phyloP scores from a whole-genome alignment of 345 rosid species.

The Abelmoschus esculentus region DNA sequence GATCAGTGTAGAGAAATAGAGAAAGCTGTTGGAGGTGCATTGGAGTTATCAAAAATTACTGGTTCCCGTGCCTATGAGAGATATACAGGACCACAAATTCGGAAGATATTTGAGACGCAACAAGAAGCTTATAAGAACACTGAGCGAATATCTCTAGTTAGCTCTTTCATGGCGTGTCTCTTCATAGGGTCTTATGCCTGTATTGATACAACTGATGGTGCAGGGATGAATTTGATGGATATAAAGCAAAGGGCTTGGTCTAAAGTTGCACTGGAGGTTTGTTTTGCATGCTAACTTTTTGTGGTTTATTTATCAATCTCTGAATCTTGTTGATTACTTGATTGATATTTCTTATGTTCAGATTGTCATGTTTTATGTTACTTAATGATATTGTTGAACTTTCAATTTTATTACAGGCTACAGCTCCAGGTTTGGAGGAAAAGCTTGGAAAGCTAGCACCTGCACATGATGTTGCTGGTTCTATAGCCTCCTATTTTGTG shows the following conservation, averaged over 20 bases:
- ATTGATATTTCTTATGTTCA: background rate
- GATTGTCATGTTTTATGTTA: background rate
- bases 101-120: conserved; percentile 47
- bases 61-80: conserved; percentile 84
- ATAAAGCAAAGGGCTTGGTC: conserved; percentile 62
- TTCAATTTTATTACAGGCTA: conserved; percentile 42
- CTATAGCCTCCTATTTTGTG: conserved; percentile 68
- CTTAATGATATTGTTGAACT: background rate
- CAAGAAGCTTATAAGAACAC: conserved; percentile 46
- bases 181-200: conserved; percentile 67
- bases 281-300: conserved; percentile 9
- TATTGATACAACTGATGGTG: conserved; percentile 83
- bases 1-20: conserved; percentile 79
- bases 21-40: conserved; percentile 77
- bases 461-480: conserved; percentile 82
- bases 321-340: background rate
- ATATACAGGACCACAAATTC: conserved; percentile 83
- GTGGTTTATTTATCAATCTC: background rate
- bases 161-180: conserved; percentile 90
- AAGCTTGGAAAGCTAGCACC: conserved; percentile 87
- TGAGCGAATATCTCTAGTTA: conserved; percentile 85
- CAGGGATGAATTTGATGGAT: conserved; percentile 98
- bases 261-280: conserved; percentile 55
- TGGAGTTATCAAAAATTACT: conserved; percentile 61
- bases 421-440: conserved; percentile 76